Conservation (phyloP, 257 asterid species). For the Salvia hispanica region DNA sequence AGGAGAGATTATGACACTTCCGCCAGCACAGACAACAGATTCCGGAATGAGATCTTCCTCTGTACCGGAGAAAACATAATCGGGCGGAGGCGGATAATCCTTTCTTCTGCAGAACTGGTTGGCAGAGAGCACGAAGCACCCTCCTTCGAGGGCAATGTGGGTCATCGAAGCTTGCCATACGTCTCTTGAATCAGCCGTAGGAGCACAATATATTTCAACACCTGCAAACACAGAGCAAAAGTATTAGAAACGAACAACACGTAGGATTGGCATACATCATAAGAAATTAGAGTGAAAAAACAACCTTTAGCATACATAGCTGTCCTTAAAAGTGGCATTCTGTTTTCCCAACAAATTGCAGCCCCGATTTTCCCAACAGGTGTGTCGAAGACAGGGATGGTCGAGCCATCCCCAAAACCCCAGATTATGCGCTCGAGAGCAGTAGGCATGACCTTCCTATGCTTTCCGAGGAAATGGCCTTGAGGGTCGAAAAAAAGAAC, state of each 20-base stretch:
- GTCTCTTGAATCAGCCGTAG: slow-evolving; percentile 89
- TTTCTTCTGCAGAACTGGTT: slow-evolving; percentile 92
- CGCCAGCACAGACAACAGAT: slow-evolving; percentile 91
- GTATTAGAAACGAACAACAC: background rate
- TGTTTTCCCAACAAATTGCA: slow-evolving; percentile 98
- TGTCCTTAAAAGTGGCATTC: slow-evolving; percentile 93
- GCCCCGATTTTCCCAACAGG: slow-evolving; percentile 94
- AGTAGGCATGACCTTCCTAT: slow-evolving; percentile 90
- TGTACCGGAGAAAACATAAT: slow-evolving; percentile 62
- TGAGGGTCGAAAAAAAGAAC: slow-evolving; percentile 83
- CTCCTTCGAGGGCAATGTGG: slow-evolving; percentile 95
- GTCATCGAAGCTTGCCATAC: slow-evolving; percentile 98
- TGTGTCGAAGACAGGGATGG: slow-evolving; percentile 90
- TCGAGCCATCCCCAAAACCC: slow-evolving; percentile 99
- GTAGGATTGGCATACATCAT: background rate
- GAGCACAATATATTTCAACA: slow-evolving; percentile 92
- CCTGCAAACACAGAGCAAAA: slow-evolving; percentile 43
- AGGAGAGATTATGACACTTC: slow-evolving; percentile 90
- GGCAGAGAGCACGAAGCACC: slow-evolving; percentile 91
- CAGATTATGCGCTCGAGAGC: slow-evolving; percentile 89
- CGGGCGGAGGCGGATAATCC: slow-evolving; percentile 96
- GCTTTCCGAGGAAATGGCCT: slow-evolving; percentile 89
- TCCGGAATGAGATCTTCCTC: slow-evolving; percentile 84
- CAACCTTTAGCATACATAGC: slow-evolving; percentile 94
- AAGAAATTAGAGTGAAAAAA: background rate